Evolutionary conservation across 768 basidiomycete genomes (phyloP).

Genomic region (Russula brevipes): DNA sequence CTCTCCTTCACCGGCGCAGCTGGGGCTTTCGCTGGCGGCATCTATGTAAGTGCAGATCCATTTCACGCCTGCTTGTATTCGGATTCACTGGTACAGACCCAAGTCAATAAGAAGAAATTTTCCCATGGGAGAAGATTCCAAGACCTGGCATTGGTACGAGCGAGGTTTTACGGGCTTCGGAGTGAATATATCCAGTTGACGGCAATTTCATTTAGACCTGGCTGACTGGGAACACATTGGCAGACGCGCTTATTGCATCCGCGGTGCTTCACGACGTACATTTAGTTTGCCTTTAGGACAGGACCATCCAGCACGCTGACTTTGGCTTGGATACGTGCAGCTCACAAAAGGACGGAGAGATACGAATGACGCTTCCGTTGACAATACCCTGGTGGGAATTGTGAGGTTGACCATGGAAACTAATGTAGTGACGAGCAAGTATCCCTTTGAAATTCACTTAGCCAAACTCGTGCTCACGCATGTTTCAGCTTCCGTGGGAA

Average conservation of each 20-base stretch:
- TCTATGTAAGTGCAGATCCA: background rate
- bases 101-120: background rate
- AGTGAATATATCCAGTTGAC: background rate
- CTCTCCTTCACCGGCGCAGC: background rate
- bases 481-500: constrained; percentile 1
- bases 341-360: background rate
- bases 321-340: background rate
- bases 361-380: background rate
- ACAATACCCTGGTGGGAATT: constrained; percentile 17
- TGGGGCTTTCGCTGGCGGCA: background rate
- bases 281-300: background rate
- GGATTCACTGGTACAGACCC: background rate
- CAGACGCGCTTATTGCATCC: constrained; percentile 3
- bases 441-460: background rate
- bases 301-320: background rate
- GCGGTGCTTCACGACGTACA: constrained; percentile 11
- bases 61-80: background rate
- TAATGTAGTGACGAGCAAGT: constrained; percentile 24
- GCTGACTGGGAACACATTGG: background rate
- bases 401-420: constrained; percentile 29
- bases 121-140: background rate
- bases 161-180: background rate
- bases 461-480: background rate
- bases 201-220: background rate
- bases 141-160: background rate